Conservation (phyloP, 768 basidiomycete species). For the Mycena rosella region DNA sequence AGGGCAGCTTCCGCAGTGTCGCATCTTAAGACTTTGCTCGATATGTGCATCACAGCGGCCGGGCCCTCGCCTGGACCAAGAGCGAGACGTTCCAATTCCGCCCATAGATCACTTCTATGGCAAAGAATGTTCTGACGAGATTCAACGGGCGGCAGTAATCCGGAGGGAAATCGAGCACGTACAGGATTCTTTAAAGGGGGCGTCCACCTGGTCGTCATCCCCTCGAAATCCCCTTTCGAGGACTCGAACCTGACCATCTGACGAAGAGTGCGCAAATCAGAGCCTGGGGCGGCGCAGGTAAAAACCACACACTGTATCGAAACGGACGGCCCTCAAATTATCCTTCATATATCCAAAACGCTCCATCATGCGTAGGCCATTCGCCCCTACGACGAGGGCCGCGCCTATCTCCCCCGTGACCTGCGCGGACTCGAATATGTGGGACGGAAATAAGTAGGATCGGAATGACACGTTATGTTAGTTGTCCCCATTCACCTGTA, state of each 20-base stretch:
- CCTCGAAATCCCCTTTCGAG: not conserved
- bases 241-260: not conserved
- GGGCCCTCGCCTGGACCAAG: not conserved
- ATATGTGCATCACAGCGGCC: not conserved
- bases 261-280: not conserved
- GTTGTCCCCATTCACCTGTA: too few relatives aligned
- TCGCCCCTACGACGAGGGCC: not conserved
- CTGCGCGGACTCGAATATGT: not conserved
- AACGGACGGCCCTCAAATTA: not conserved
- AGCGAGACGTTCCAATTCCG: not conserved
- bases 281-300: too few relatives aligned
- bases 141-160: not conserved
- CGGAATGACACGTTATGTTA: too few relatives aligned
- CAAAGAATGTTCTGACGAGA: not conserved
- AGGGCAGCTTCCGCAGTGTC: not conserved
- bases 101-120: not conserved
- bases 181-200: not conserved
- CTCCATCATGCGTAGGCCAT: slow-evolving; percentile 4
- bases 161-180: not conserved
- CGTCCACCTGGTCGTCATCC: not conserved
- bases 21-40: not conserved
- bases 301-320: not conserved
- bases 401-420: not conserved
- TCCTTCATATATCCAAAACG: slow-evolving; percentile 7
- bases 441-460: too few relatives aligned